Conservation (phyloP, 1,284 basidiomycete genomes). For the Leccinum laetum region DNA sequence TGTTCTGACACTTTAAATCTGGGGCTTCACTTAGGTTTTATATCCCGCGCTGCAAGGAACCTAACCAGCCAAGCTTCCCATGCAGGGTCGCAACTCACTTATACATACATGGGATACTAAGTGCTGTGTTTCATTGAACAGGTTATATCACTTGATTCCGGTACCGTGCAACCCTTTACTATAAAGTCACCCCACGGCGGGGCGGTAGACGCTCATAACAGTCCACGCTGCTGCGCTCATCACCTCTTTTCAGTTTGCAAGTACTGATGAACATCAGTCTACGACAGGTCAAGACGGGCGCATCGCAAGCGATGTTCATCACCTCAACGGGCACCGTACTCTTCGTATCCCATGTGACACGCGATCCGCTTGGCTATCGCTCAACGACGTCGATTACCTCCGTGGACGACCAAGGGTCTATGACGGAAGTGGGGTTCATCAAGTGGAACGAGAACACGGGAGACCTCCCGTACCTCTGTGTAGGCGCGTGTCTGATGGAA, state of each 20-base stretch:
- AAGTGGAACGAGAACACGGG: constrained; percentile 15
- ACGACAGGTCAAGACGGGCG: constrained; percentile 12
- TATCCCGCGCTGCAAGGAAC: not conserved
- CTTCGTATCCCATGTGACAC: constrained; percentile 10
- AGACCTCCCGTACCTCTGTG: constrained; percentile 1
- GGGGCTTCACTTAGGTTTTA: not conserved
- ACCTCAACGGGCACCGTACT: constrained; percentile 19
- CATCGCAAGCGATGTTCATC: constrained; percentile 19
- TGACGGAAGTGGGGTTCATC: constrained; percentile 12
- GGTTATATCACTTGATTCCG: not conserved
- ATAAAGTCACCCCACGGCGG: not conserved
- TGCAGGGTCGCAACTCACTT: not conserved
- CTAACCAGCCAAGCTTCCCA: too few species aligned
- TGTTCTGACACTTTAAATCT: not conserved
- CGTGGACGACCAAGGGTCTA: constrained; percentile 10
- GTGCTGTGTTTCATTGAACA: not conserved
- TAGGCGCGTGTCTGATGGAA: constrained; percentile 4
- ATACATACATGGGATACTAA: too few species aligned
- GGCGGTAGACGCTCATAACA: not conserved
- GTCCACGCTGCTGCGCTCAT: not conserved
- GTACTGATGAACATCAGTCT: constrained; percentile 21
- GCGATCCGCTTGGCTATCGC: not conserved
- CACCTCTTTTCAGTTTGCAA: not conserved
- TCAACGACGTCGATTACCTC: constrained; percentile 16
- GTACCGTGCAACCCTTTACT: not conserved